Evolutionary conservation across 306 rosid species (phyloP).

Genomic region (Cicer yamashitae): DNA sequence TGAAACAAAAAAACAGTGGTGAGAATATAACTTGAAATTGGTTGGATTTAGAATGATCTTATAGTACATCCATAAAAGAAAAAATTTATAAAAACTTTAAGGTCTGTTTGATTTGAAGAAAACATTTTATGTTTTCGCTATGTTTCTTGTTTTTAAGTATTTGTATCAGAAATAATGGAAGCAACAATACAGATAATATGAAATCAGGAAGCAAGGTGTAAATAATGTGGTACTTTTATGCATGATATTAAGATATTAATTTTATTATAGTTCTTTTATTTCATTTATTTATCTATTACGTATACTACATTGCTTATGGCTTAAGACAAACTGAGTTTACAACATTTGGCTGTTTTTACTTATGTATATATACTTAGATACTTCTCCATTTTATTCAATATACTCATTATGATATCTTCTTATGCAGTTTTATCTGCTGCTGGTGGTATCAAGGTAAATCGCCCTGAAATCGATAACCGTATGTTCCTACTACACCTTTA

Average conservation of each 20-base stretch:
- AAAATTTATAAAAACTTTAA: not conserved
- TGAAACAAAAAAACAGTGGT: slow-evolving; percentile 7
- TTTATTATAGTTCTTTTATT: not conserved
- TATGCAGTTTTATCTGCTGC: slow-evolving; percentile 86
- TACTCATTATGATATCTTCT: slow-evolving; percentile 44
- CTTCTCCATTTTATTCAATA: slow-evolving; percentile 28
- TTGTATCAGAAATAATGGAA: not conserved
- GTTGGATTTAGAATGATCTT: slow-evolving; percentile 9
- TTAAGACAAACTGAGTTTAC: slow-evolving; percentile 1
- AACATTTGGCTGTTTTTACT: slow-evolving; percentile 21
- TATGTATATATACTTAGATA: not conserved
- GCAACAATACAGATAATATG: too few relatives aligned
- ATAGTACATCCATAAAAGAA: not conserved
- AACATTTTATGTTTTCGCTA: not conserved
- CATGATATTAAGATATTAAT: slow-evolving; percentile 1
- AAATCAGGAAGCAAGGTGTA: too few relatives aligned
- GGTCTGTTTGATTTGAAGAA: not conserved
- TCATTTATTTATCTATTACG: not conserved
- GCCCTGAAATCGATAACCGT: slow-evolving; percentile 64
- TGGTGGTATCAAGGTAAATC: slow-evolving; percentile 87
- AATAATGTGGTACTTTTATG: not conserved
- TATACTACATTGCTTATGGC: slow-evolving; percentile 14
- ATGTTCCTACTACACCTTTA: slow-evolving; percentile 47
- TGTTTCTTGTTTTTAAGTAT: not conserved
- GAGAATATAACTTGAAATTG: slow-evolving; percentile 18